These are phyloP conservation scores for Paramecium bursaria DNA, from an alignment of 73 alveolate species.

Conservation along the genomic window DNA sequence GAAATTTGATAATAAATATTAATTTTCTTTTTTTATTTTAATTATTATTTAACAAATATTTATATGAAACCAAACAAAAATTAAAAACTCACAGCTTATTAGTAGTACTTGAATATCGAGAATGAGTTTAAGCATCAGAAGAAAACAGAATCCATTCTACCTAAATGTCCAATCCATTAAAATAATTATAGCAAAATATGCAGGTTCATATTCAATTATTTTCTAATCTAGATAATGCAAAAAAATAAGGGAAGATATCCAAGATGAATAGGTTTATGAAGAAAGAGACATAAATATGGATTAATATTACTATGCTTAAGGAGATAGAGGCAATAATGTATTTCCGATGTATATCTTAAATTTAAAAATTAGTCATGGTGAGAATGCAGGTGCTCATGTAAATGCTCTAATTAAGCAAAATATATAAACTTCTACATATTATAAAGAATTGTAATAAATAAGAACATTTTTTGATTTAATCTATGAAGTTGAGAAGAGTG, in stretches of 20 bases:
- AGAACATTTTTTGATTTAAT: constrained; percentile 78
- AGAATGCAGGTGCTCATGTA: constrained; percentile 65
- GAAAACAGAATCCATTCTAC: background rate
- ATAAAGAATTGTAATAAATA: constrained; percentile 77
- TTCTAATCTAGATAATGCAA: constrained; percentile 22
- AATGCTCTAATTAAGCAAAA: constrained; percentile 79
- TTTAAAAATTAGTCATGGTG: constrained; percentile 32
- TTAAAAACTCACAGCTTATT: constrained; percentile 56
- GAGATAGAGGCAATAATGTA: constrained; percentile 48
- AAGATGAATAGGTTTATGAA: constrained; percentile 14
- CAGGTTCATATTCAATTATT: constrained; percentile 27
- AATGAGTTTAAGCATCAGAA: constrained; percentile 21
- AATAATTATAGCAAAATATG: constrained; percentile 34
- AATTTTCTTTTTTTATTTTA: too few relatives aligned
- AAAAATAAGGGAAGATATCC: background rate
- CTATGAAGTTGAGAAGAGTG: constrained; percentile 80
- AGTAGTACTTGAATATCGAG: constrained; percentile 39
- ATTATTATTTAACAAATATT: too few relatives aligned
- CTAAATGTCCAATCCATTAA: constrained; percentile 49
- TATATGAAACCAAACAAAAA: too few relatives aligned
- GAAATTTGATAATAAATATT: too few relatives aligned
- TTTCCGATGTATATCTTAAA: constrained; percentile 13
- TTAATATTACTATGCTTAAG: constrained; percentile 37
- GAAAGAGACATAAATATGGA: constrained; percentile 43
- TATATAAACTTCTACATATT: constrained; percentile 75